Evolutionary conservation across 2,329 filamentous ascomycete genomes (phyloP), one percentile per base, ranked within the genome.

Genomic region (Huntiella savannae): DNA sequence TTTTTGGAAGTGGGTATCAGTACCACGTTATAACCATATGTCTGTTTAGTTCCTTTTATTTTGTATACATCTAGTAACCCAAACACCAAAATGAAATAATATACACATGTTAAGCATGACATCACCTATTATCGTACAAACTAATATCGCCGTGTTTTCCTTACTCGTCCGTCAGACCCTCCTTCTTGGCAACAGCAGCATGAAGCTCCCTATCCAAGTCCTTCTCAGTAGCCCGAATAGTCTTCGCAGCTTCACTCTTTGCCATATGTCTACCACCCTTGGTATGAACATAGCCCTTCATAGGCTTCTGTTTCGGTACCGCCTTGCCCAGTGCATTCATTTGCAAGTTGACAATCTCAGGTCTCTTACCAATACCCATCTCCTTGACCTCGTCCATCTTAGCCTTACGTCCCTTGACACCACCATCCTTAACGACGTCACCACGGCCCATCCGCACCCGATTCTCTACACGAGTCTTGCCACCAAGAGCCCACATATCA

Each of bases 401-500:
- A 11, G 45, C 45, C 22, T 34, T 41, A 4, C 49, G 49, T 17
- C 37, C 49, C 42, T 48, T 47, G 45, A 50, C 49, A 16, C 49
- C 49, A 37, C 49, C 45, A 34, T 50, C 45, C 22, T 48, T 68
- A 43, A 54, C 57, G 11, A 52, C 53, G 33, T 58, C 58, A 45
- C 61, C 62, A 51, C 57, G 59, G 45, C 82, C 82, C 3, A 81
- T 61, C 5, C 77, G 72, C 38, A 82, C 63, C 11, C 64, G 67
- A 40, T 82, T 67, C 2, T 62, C 57, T 3, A 81, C 71, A 10
- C 85, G 71, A 0, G 85, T 92, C 69, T 96, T 96, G 16, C 87
- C 88, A 0, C 91, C 91, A 0, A 96, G 68, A 1, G 88, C 86
- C 91, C 91, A 98, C 7, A 96, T 67, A 59, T 96, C 91, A 35